Conservation (phyloP, 495 filamentous ascomycete genomes). For the Neurospora sp. region DNA sequence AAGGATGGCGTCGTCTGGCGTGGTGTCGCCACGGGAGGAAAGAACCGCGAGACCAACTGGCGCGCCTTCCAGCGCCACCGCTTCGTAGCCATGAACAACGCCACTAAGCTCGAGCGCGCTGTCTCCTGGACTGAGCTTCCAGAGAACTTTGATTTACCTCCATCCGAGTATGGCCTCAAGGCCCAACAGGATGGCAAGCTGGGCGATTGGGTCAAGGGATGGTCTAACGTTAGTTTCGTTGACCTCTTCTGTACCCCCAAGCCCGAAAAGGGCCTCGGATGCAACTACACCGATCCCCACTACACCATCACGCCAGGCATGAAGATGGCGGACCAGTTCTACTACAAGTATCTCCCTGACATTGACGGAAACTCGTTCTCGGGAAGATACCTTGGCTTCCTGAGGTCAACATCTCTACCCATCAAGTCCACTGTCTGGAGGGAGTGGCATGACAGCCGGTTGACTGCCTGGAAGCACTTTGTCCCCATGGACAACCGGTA, state of each 20-base stretch:
- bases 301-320: conserved; percentile 27
- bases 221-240: conserved; percentile 32
- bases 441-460: conserved; percentile 64
- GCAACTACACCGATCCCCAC: conserved; percentile 40
- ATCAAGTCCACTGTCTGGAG: conserved; percentile 66
- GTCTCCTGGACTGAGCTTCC: conserved; percentile 21
- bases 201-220: conserved; percentile 27
- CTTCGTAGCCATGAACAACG: conserved; percentile 61
- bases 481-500: conserved; percentile 82
- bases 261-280: conserved; percentile 24
- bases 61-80: conserved; percentile 60
- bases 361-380: conserved; percentile 67
- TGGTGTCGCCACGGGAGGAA: conserved; percentile 58
- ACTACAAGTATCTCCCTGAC: conserved; percentile 52
- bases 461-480: conserved; percentile 64
- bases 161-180: conserved; percentile 21
- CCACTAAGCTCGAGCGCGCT: conserved; percentile 40
- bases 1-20: conserved; percentile 52
- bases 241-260: conserved; percentile 30
- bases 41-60: conserved; percentile 57
- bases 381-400: conserved; percentile 59
- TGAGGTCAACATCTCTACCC: conserved; percentile 51
- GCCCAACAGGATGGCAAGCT: conserved; percentile 17
- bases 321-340: conserved; percentile 48
- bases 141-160: conserved; percentile 28